phyloP scores from a whole-genome alignment of 1,284 basidiomycete species.

The Ganoderma resinaceum region DNA sequence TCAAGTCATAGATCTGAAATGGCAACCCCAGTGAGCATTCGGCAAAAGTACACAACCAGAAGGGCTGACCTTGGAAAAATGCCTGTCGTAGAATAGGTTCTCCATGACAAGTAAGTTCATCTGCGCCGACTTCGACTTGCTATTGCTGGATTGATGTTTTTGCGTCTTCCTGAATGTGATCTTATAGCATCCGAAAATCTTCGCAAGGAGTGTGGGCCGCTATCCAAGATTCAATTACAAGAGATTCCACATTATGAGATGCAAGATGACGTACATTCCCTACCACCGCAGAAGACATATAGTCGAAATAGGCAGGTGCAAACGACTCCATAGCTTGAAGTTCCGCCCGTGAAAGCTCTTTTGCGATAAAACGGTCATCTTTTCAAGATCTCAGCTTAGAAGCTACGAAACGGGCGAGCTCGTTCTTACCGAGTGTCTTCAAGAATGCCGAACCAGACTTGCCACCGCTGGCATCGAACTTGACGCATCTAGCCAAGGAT shows the following conservation, averaged over 20 bases:
- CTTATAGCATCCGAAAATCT: constrained; percentile 98
- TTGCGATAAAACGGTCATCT: constrained; percentile 99
- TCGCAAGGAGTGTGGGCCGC: constrained; percentile 94
- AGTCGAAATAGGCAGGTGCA: constrained; percentile 97
- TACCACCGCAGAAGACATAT: constrained; percentile 88
- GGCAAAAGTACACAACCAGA: neutral
- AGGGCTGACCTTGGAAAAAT: constrained; percentile 78
- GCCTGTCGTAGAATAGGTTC: constrained; percentile 93
- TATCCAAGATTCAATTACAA: constrained; percentile 43
- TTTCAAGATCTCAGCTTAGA: constrained; percentile 20
- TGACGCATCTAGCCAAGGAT: constrained; percentile 92
- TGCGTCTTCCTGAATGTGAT: constrained; percentile 90
- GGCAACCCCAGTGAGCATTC: neutral
- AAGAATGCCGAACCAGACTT: constrained; percentile 97
- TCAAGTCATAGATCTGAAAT: constrained; percentile 89
- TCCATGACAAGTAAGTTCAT: constrained; percentile 99
- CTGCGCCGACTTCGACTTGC: constrained; percentile 81
- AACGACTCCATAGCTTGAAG: constrained; percentile 97
- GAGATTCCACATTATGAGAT: neutral
- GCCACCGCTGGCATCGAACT: constrained; percentile 96
- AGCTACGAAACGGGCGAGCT: neutral
- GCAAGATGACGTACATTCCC: constrained; percentile 63
- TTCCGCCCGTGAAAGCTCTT: constrained; percentile 93
- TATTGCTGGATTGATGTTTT: constrained; percentile 60
- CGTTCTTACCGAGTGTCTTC: constrained; percentile 83